Base-by-base conservation (phyloP, 768 basidiomycete species). In the Tephrocybe sp. region DNA sequence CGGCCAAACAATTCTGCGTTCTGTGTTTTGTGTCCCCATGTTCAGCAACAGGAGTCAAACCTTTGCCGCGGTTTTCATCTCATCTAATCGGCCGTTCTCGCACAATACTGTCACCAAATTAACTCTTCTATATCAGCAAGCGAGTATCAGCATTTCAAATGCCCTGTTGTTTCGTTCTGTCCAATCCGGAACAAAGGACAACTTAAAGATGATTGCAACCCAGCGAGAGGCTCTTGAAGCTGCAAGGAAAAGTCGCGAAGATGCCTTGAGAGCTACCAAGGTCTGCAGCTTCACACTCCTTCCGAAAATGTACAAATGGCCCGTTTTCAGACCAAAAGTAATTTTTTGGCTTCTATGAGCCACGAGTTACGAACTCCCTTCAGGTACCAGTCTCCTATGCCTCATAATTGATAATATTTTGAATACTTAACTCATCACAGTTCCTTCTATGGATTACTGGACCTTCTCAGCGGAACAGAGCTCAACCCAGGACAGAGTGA, bases 331-430 rank as follows among this genome's bases (percentile, higher is more conserved):
- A 86, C 85, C 62, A 88, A 88, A 67, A 86, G 84, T 60, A 87
- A 86, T 57, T 88, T 88, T 58, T 63, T 87, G 52, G 84, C 85
- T 4, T 81, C 84, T 5, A 88, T 88, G 85, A 85, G 82, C 56
- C 87, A 88, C 55, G 86, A 89, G 61, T 68, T 89, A 47, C 72
- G 87, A 45, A 89, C 87, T 0, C 87, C 87, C 1, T 88, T 89
- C 64, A 86, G 83, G 83, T 82, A 55, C n/a, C 45, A 10, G 19
- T 42, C 42, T 25, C 16, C 40, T 27, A 24, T 43, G 18, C 13
- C 25, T 9, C 33, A 15, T 36, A 19, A 42, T 41, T 27, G 37
- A 19, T 12, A 38, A 16, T 33, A 49, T 21, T 56, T 43, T 36
- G 43, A 24, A 29, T 5, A 29, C 11, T 11, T 41, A 31, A 42